These are phyloP conservation scores for Ramularia endophylla DNA, from an alignment of 2,329 filamentous ascomycete genomes.

Conservation along the genomic window DNA sequence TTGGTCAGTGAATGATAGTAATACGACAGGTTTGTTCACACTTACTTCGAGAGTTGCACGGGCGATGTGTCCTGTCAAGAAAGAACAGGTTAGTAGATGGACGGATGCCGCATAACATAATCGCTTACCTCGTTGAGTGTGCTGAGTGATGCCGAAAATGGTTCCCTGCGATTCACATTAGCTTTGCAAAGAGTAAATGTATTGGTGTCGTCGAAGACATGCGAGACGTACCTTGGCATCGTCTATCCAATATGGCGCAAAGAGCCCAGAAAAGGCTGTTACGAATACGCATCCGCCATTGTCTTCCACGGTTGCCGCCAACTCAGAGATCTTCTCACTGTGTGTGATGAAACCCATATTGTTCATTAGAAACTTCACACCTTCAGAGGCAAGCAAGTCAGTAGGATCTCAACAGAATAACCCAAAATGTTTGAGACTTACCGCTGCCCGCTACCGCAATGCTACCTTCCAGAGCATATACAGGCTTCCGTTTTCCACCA, in stretches of 20 bases:
- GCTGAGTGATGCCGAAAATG: slow-evolving; percentile 43
- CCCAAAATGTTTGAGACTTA: slow-evolving; percentile 51
- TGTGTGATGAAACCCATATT: slow-evolving; percentile 61
- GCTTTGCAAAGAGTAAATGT: background rate
- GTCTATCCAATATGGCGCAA: slow-evolving; percentile 93
- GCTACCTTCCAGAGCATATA: slow-evolving; percentile 75
- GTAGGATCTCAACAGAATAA: slow-evolving; percentile 15
- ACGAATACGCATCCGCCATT: slow-evolving; percentile 82
- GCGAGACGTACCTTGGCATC: slow-evolving; percentile 84
- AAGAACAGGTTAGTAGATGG: no score
- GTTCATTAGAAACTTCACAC: slow-evolving; percentile 69
- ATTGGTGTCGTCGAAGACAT: slow-evolving; percentile 34
- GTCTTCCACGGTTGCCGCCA: slow-evolving; percentile 61
- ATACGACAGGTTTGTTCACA: no score
- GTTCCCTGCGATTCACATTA: slow-evolving; percentile 3
- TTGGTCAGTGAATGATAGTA: no score
- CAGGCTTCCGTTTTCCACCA: slow-evolving; percentile 51
- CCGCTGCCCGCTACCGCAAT: slow-evolving; percentile 73
- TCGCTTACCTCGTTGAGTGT: slow-evolving; percentile 60
- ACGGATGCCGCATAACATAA: no score
- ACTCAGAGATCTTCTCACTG: slow-evolving; percentile 57
- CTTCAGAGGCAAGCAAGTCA: slow-evolving; percentile 7
- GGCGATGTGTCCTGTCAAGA: slow-evolving; percentile 65
- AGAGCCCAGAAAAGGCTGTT: slow-evolving; percentile 84
- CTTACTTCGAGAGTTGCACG: slow-evolving; percentile 70